These are phyloP conservation scores for Pseudogymnoascus sp. DNA, from an alignment of 2,329 filamentous ascomycete genomes.

Conservation along the genomic window DNA sequence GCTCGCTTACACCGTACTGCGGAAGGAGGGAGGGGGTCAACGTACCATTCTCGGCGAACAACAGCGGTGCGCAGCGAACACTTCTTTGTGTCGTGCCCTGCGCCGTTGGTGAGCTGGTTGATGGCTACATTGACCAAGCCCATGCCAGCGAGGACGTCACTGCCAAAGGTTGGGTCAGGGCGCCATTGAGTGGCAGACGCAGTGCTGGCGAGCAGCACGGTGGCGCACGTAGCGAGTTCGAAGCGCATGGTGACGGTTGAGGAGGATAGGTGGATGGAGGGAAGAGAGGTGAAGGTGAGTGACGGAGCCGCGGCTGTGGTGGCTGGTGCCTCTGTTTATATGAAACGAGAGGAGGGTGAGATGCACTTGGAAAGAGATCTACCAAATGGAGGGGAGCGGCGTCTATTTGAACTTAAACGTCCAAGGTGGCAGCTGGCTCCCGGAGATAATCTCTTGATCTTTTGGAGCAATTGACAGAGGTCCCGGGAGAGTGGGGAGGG, in stretches of 20 bases:
- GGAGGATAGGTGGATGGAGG: background rate
- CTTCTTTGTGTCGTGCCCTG: background rate
- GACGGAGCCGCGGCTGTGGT: background rate
- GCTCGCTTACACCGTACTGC: background rate
- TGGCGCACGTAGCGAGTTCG: background rate
- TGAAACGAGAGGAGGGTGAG: background rate
- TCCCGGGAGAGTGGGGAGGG: conserved; percentile 2
- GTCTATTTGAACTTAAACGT: conserved; percentile 5
- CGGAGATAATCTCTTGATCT: conserved; percentile 1
- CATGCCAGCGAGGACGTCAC: background rate
- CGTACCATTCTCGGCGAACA: conserved; percentile 37
- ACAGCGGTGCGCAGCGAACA: conserved; percentile 33
- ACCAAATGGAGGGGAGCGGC: background rate
- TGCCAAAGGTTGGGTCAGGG: background rate
- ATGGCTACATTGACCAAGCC: background rate
- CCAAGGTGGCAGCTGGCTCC: background rate
- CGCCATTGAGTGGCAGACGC: background rate
- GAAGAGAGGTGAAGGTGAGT: background rate
- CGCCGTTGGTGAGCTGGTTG: background rate
- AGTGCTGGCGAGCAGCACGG: background rate
- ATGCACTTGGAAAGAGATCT: conserved; percentile 4
- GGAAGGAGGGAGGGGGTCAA: background rate
- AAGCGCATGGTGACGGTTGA: background rate
- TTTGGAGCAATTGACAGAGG: background rate
- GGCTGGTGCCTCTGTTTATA: conserved; percentile 1